phyloP scores from a whole-genome alignment of 305 asterid genomes.

The Fraxinus sp. region DNA sequence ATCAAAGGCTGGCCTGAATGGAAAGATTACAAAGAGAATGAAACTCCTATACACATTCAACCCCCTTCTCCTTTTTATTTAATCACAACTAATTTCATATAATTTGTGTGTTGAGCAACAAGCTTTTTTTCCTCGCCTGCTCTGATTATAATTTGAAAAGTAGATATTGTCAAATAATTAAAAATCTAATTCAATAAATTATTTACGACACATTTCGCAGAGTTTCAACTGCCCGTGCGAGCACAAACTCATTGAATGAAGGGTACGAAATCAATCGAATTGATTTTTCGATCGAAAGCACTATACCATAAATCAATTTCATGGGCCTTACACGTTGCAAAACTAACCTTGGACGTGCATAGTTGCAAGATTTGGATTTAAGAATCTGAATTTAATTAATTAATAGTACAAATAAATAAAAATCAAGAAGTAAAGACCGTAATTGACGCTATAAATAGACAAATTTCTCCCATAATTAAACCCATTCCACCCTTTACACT shows the following conservation, averaged over 20 bases:
- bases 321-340: background rate
- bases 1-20: background rate
- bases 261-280: background rate
- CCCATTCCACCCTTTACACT: background rate
- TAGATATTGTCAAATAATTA: background rate
- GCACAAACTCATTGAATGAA: background rate
- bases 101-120: background rate
- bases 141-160: background rate
- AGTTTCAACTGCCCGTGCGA: background rate
- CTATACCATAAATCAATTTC: background rate
- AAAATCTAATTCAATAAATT: background rate
- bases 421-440: background rate
- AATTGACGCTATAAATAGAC: conserved; percentile 7
- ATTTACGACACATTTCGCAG: background rate
- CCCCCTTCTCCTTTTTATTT: background rate
- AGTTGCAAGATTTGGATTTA: background rate
- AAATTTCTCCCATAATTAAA: background rate
- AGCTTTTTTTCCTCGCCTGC: background rate
- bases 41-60: background rate
- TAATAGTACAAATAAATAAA: background rate
- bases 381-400: background rate
- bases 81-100: background rate
- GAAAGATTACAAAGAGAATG: background rate
- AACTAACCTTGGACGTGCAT: background rate
- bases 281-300: no score